Base-by-base conservation (phyloP, 768 basidiomycete genomes). In the Termitomyces sp. region DNA sequence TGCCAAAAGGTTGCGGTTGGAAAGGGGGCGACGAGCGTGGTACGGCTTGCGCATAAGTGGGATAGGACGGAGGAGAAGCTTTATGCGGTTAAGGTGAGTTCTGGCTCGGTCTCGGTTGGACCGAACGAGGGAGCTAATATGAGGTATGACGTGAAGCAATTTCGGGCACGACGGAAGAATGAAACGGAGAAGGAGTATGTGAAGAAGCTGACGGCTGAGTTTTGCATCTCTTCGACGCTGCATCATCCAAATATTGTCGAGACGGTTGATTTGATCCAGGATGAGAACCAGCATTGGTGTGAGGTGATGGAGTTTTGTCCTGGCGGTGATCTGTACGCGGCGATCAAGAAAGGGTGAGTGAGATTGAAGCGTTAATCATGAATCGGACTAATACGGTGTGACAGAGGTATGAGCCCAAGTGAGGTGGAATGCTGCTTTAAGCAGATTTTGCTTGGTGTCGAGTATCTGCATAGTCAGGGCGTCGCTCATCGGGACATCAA, bases 251-350 rank as follows among this genome's bases (percentile, higher is more conserved):
- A 98, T 73, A 85, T 98, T 68, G 96, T 98, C 71, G 96, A 98
- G 79, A 99, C 96, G 7, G 96, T 99, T 61, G 96, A 99, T 74
- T 88, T 99, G 61, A 91, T 99, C n/a, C 97, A 99, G 69, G 97
- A 99, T 75, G 96, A 99, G 76, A 85, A 79, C 64, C 89, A 93
- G 64, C 89, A 94, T 70, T 99, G 96, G 96, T 99, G 96, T 71
- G 97, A 98, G 74, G 96, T 99, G 50, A 98, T 99, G 96, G 97
- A 98, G 74, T 99, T 94, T 72, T 99, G 96, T 71, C 95, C 95
- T 4, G 97, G 97, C 48, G 96, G 96, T 2, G 96, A 99, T 77
- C 81, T 99, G 39, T 99, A 99, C 72, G 96, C 96, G 32, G 96
- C 95, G 40, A 99, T 99, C 78, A 98, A 98, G 86, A 95, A 93